phyloP scores from a whole-genome alignment of 2,329 filamentous ascomycete species.

The Colletotrichum caudatum region DNA sequence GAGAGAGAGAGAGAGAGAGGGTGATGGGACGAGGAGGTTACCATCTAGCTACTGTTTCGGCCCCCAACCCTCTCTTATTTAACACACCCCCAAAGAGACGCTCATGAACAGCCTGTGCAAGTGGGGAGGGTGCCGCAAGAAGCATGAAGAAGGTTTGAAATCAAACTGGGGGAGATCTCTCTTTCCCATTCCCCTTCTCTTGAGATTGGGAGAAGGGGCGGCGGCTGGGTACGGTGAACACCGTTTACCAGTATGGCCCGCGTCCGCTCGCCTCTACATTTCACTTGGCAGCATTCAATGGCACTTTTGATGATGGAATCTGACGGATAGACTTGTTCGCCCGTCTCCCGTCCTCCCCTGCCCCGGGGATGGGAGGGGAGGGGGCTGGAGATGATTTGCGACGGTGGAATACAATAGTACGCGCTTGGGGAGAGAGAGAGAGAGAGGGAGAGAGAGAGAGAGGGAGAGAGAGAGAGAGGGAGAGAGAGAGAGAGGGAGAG shows the following conservation, averaged over 20 bases:
- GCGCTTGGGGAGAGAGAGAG: too few relatives aligned
- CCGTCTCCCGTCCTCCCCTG: neutral
- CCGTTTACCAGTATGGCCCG: conserved; percentile 4
- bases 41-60: conserved; percentile 6
- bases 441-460: too few relatives aligned
- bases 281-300: neutral
- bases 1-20: too few relatives aligned
- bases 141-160: conserved; percentile 32
- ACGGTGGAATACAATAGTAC: too few relatives aligned
- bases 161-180: neutral
- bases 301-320: neutral
- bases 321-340: neutral
- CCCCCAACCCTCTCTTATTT: conserved; percentile 8
- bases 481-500: too few relatives aligned
- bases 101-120: conserved; percentile 10
- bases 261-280: neutral
- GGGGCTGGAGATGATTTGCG: neutral
- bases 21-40: too few relatives aligned
- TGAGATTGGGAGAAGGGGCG: neutral
- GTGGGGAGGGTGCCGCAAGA: conserved; percentile 4
- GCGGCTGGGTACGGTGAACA: conserved; percentile 25
- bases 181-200: neutral
- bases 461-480: too few relatives aligned
- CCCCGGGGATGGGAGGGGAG: too few relatives aligned
- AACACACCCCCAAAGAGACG: conserved; percentile 12